A percentile compares a stretch with the other conserved stretches of the same genome.
These are phyloP conservation scores for Chlorella sp. DNA, from an alignment of 139 green algal genomes.

Conservation along the genomic window DNA sequence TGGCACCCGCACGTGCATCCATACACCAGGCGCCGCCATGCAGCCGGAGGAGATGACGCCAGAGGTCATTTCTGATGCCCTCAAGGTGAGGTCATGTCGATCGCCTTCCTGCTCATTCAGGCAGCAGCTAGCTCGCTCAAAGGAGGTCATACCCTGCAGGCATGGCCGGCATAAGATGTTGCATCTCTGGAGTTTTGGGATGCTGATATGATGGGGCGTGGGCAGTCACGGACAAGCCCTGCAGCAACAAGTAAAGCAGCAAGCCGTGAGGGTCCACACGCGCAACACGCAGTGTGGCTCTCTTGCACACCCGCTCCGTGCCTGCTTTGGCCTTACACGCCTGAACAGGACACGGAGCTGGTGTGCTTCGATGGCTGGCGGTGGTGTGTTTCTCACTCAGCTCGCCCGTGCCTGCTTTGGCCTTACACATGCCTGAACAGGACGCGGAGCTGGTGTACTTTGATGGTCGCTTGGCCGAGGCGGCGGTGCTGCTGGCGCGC, in stretches of 20 bases:
- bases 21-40: conserved; percentile 78
- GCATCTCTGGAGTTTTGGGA: too few relatives aligned
- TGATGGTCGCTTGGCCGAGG: conserved; percentile 86
- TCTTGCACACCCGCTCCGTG: too few relatives aligned
- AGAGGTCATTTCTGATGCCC: conserved; percentile 14
- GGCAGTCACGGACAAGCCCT: too few relatives aligned
- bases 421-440: conserved; percentile 34
- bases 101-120: neutral
- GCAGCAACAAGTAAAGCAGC: too few relatives aligned
- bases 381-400: neutral
- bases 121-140: too few relatives aligned
- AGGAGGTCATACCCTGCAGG: neutral
- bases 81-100: conserved; percentile 26
- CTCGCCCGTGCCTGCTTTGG: neutral
- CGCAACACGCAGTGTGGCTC: too few relatives aligned
- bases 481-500: conserved; percentile 68
- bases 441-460: conserved; percentile 82
- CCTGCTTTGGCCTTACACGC: too few relatives aligned
- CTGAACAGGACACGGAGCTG: neutral
- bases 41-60: conserved; percentile 53
- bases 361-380: neutral
- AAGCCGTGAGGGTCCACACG: too few relatives aligned
- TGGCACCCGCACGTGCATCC: conserved; percentile 91
- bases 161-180: too few relatives aligned
- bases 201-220: neutral